Percentiles rank a stretch among this genome's conserved stretches.
phyloP scores from a whole-genome alignment of 371 early-diverging fungal species.

The Choanephora cucurbitarum region DNA sequence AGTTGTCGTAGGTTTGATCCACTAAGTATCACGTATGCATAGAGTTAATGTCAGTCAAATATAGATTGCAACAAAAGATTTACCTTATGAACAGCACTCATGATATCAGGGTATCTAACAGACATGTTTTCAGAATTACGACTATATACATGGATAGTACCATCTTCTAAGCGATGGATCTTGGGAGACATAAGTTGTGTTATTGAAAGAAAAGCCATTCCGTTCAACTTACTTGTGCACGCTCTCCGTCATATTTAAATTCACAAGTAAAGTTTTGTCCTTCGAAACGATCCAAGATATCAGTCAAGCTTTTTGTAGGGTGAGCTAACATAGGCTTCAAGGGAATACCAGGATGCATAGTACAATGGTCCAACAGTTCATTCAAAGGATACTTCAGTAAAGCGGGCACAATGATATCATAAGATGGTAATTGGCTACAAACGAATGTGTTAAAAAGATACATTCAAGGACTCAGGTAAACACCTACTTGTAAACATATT shows the following conservation, averaged over 20 bases:
- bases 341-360: slow-evolving; percentile 96
- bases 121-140: slow-evolving; percentile 98
- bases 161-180: slow-evolving; percentile 83
- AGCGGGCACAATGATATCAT: slow-evolving; percentile 86
- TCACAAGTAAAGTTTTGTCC: slow-evolving; percentile 94
- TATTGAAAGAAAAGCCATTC: neutral
- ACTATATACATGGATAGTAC: slow-evolving; percentile 85
- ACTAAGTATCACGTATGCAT: slow-evolving; percentile 47
- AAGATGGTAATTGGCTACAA: slow-evolving; percentile 83
- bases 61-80: too few species aligned
- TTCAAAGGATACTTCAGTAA: slow-evolving; percentile 79
- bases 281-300: slow-evolving; percentile 95
- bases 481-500: slow-evolving; percentile 86
- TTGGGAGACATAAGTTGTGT: slow-evolving; percentile 9
- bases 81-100: slow-evolving; percentile 70
- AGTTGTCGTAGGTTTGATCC: slow-evolving; percentile 60
- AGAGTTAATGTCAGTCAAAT: too few species aligned
- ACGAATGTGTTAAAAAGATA: too few species aligned
- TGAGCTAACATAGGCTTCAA: slow-evolving; percentile 99
- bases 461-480: neutral
- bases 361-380: slow-evolving; percentile 70
- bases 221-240: slow-evolving; percentile 82
- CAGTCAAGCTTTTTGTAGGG: slow-evolving; percentile 94
- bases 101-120: slow-evolving; percentile 94
- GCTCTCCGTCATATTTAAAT: slow-evolving; percentile 99